Evolutionary conservation across 352 stramenopile species (phyloP), one percentile per base, ranked within the genome.

Genomic region (Globisporangium okanoganense): DNA sequence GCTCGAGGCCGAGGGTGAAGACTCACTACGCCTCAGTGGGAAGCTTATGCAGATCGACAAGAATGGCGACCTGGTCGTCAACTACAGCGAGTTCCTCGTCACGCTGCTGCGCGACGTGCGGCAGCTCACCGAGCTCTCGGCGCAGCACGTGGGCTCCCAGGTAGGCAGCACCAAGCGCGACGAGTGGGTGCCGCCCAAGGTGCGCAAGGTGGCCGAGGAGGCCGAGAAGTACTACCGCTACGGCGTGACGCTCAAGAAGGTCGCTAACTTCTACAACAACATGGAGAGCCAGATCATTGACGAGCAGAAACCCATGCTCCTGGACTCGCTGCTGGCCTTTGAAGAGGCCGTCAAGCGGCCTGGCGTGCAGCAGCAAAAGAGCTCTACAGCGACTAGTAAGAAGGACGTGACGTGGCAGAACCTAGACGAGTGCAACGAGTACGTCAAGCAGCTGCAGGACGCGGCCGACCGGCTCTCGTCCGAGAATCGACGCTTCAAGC

Each of bases 201-300:
- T 96, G 10, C 73, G 78, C 56, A 76, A 92, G 56, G 75, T 93
- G n/a, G 86, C 82, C 0, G 75, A 84, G 12, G 87, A 97, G 48
- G 91, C 83, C 0, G 94, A 98, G 67, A 94, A 93, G 59, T 98
- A 95, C 79, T 98, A 98, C 67, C 88, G 92, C 18, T 98, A 96
- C 66, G 94, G 90, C 14, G 91, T 98, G 9, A 94, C 92, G 54
- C 75, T 98, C 20, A 97, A 98, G 64, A 98, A 98, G 68, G 89
- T 98, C 7, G 92, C 95, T 1, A 98, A 97, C 58, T 98, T 98
- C 65, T 98, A 98, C 85, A 98, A 98, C 78, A 97, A 87, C 59
- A 95, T 98, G 64, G 92, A 96, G 27, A 83, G 81, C 8, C 82
- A 97, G 58, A 98, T 98, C 66, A 97, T 98, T 27, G 79, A 93